phyloP scores from a whole-genome alignment of 179 eudicot genomes.

The Beta macrorhiza region DNA sequence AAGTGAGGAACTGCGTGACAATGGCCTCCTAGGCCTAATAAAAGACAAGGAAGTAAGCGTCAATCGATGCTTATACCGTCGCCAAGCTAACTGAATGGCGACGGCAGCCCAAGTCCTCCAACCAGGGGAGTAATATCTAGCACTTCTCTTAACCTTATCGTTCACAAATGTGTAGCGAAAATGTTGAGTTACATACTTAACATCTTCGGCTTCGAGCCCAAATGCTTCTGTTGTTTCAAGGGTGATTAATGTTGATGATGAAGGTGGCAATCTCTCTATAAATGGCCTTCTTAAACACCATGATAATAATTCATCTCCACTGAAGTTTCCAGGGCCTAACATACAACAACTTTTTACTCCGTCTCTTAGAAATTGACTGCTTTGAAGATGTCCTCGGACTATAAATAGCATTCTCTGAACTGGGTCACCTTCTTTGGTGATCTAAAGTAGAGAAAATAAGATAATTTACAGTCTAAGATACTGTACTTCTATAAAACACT shows the following conservation, averaged over 20 bases:
- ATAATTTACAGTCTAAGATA: neutral
- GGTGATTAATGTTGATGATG: conserved; percentile 74
- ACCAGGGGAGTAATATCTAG: conserved; percentile 91
- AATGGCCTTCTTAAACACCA: conserved; percentile 92
- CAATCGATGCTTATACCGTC: conserved; percentile 81
- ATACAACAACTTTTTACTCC: conserved; percentile 90
- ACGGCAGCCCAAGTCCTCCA: conserved; percentile 99
- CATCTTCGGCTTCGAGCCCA: conserved; percentile 83
- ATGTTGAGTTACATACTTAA: conserved; percentile 93
- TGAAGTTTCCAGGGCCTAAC: conserved; percentile 98
- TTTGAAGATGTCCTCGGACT: conserved; percentile 92
- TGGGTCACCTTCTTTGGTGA: conserved; percentile 91
- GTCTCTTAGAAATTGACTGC: conserved; percentile 80
- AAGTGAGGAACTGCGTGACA: conserved; percentile 77
- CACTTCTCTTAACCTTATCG: conserved; percentile 86
- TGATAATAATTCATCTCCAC: conserved; percentile 90
- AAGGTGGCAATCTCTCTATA: conserved; percentile 82
- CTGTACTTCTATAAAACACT: too few species aligned
- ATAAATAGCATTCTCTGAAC: conserved; percentile 87
- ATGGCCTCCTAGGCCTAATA: conserved; percentile 82
- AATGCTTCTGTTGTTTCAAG: conserved; percentile 97
- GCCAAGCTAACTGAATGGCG: conserved; percentile 92
- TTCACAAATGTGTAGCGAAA: conserved; percentile 88
- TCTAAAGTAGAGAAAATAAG: conserved; percentile 31
- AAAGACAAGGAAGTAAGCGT: conserved; percentile 80